phyloP scores from a whole-genome alignment of 108 stramenopile genomes.

The Stephanodiscus minutulus region DNA sequence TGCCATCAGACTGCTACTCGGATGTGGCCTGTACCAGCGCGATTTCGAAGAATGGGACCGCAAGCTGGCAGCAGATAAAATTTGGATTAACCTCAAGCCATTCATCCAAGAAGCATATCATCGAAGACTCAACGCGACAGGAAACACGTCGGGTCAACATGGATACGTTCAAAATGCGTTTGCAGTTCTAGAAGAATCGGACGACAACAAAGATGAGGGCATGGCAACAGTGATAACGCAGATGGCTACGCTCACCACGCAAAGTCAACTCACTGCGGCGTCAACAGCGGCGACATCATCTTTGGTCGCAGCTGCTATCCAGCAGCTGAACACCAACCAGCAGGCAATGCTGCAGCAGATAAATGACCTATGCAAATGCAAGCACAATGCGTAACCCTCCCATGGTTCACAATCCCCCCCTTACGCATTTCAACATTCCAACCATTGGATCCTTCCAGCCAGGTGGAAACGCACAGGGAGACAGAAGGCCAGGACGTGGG shows the following conservation, averaged over 20 bases:
- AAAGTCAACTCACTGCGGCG: too few species aligned
- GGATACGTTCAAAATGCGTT: neutral
- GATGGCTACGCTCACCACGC: too few species aligned
- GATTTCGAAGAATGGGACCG: constrained; percentile 1
- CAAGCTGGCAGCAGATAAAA: neutral
- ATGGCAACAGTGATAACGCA: too few species aligned
- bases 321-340: too few species aligned
- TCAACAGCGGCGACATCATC: neutral
- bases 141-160: neutral
- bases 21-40: neutral
- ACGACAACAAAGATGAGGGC: too few species aligned
- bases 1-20: neutral
- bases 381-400: too few species aligned
- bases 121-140: neutral
- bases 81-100: neutral
- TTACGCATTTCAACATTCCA: neutral
- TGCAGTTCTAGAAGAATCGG: neutral
- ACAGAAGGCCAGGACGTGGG: neutral
- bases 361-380: too few species aligned
- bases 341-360: too few species aligned
- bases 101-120: neutral
- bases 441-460: neutral
- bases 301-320: too few species aligned
- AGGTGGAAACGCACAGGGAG: too few species aligned
- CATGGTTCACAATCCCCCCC: too few species aligned